Evolutionary conservation across 495 filamentous ascomycete species (phyloP).

Genomic region (Aspergillus campestris): DNA sequence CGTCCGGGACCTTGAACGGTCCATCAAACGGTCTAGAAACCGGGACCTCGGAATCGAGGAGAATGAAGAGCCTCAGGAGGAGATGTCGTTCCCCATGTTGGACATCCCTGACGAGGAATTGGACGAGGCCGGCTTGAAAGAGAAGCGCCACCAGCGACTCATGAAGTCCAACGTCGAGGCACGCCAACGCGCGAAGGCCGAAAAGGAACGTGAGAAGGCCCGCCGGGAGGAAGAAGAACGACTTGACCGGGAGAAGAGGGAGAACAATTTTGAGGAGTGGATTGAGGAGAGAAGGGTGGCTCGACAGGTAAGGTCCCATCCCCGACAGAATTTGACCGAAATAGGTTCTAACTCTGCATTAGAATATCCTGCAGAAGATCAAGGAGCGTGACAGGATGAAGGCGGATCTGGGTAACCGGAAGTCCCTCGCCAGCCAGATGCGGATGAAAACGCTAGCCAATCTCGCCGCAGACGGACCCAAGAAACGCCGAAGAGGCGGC

Average conservation of each 20-base stretch:
- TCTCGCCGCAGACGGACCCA: conserved; percentile 82
- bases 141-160: conserved; percentile 84
- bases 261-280: conserved; percentile 82
- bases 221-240: conserved; percentile 73
- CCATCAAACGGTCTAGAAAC: conserved; percentile 78
- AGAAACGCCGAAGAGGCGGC: conserved; percentile 69
- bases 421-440: conserved; percentile 89
- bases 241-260: conserved; percentile 71
- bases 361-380: conserved; percentile 66
- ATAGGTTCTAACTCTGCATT: conserved; percentile 2
- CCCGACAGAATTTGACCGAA: neutral
- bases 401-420: conserved; percentile 87
- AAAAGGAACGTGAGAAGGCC: conserved; percentile 87
- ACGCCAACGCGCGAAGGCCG: conserved; percentile 79
- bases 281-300: conserved; percentile 68
- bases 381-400: conserved; percentile 90
- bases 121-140: conserved; percentile 80
- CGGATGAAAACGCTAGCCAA: conserved; percentile 98
- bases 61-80: conserved; percentile 64
- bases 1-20: conserved; percentile 80
- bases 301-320: conserved; percentile 44
- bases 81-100: conserved; percentile 76
- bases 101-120: conserved; percentile 87
- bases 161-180: conserved; percentile 93
- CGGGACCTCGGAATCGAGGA: conserved; percentile 84